phyloP scores from a whole-genome alignment of 257 asterid species.

The Nicotiana tabacum region DNA sequence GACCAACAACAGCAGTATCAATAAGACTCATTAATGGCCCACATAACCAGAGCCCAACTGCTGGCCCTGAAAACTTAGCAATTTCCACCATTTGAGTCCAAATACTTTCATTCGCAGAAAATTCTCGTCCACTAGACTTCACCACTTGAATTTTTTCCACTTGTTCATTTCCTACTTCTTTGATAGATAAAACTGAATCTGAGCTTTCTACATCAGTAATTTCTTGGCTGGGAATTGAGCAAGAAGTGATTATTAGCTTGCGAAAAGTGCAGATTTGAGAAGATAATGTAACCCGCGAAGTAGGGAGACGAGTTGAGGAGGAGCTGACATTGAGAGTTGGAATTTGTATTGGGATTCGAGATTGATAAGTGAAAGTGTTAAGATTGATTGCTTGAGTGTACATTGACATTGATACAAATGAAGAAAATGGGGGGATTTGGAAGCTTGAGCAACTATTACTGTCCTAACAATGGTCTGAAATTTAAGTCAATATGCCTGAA shows the following conservation, averaged over 20 bases:
- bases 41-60: slow-evolving; percentile 87
- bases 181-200: not conserved
- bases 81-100: slow-evolving; percentile 75
- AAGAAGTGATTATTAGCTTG: slow-evolving; percentile 11
- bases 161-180: slow-evolving; percentile 10
- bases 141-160: slow-evolving; percentile 17
- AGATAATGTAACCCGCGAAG: not conserved
- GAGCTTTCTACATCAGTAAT: slow-evolving; percentile 19
- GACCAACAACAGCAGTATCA: slow-evolving; percentile 91
- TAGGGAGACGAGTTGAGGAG: not conserved
- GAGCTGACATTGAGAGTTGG: not conserved
- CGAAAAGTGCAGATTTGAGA: not conserved
- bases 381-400: not conserved
- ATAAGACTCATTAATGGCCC: slow-evolving; percentile 95
- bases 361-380: slow-evolving; percentile 12
- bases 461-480: no score
- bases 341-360: slow-evolving; percentile 15
- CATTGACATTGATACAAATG: not conserved
- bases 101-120: slow-evolving; percentile 50
- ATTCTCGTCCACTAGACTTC: slow-evolving; percentile 19
- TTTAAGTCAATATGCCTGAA: no score
- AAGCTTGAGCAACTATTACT: no score
- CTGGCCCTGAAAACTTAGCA: slow-evolving; percentile 94
- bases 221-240: slow-evolving; percentile 42
- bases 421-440: not conserved